These are phyloP conservation scores for Verticillium nonalfalfae DNA, from an alignment of 2,329 filamentous ascomycete species.

Conservation along the genomic window DNA sequence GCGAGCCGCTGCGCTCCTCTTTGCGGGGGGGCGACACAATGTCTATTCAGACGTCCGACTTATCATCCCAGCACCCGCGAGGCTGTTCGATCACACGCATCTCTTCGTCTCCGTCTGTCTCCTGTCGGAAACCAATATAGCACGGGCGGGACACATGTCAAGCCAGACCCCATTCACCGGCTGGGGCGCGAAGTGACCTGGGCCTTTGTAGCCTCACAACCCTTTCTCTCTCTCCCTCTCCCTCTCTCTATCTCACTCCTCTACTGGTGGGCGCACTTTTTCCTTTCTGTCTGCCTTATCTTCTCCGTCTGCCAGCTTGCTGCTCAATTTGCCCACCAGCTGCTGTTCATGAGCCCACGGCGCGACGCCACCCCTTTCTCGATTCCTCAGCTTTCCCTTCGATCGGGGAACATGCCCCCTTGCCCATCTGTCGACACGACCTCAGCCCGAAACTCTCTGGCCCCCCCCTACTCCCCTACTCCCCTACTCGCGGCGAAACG, in stretches of 20 bases:
- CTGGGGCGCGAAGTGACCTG: no score
- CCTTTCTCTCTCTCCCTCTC: no score
- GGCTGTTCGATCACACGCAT: background rate
- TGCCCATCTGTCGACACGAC: background rate
- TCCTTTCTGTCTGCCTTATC: no score
- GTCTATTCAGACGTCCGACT: background rate
- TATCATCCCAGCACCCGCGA: background rate
- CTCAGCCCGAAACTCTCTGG: background rate
- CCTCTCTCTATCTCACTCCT: no score
- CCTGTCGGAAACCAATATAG: no score
- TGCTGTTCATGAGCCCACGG: background rate
- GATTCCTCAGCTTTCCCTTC: background rate
- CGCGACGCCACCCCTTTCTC: background rate
- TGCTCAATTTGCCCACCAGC: background rate
- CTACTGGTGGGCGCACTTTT: no score
- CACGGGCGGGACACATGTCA: no score
- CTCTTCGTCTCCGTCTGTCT: background rate
- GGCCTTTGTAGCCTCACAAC: no score
- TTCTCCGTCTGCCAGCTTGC: background rate
- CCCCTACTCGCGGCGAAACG: background rate
- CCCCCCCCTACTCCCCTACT: no score
- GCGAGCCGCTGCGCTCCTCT: background rate
- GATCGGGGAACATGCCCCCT: background rate
- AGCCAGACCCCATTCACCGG: no score
- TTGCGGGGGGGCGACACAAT: background rate